phyloP scores from a whole-genome alignment of 805 yeast genomes.

The Suhomyces canberraensis region DNA sequence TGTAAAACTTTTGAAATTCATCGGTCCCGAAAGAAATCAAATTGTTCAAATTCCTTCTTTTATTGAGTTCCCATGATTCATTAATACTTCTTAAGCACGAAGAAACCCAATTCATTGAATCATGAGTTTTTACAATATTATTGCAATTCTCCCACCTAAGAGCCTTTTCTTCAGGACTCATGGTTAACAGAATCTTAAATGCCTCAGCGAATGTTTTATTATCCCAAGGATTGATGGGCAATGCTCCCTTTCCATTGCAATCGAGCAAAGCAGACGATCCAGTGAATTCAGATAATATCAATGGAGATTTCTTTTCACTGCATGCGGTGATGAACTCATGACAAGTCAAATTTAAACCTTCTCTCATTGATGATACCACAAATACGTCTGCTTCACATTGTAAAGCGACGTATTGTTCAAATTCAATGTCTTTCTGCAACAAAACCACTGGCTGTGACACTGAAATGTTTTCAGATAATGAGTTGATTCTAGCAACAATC shows the following conservation, averaged over 20 bases:
- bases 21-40: constrained; percentile 30
- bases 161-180: constrained; percentile 57
- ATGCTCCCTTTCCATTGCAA: constrained; percentile 53
- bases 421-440: constrained; percentile 83
- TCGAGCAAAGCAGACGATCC: constrained; percentile 83
- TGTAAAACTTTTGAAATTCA: constrained; percentile 32
- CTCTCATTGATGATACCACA: constrained; percentile 87
- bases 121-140: constrained; percentile 59
- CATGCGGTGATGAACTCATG: constrained; percentile 89
- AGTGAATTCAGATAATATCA: constrained; percentile 87
- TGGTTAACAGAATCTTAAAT: constrained; percentile 61
- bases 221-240: constrained; percentile 92
- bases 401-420: constrained; percentile 84
- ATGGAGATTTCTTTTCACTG: constrained; percentile 67
- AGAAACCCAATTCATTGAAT: constrained; percentile 72
- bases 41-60: constrained; percentile 21
- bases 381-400: constrained; percentile 83
- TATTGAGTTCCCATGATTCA: constrained; percentile 36
- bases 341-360: constrained; percentile 95
- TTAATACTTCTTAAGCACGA: constrained; percentile 53
- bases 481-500: constrained; percentile 82
- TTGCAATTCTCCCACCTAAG: constrained; percentile 61
- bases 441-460: constrained; percentile 79
- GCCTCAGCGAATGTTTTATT: constrained; percentile 59
- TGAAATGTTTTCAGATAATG: constrained; percentile 69